Base-by-base conservation (phyloP, 257 asterid genomes). In the Anisodus acutangulus region DNA sequence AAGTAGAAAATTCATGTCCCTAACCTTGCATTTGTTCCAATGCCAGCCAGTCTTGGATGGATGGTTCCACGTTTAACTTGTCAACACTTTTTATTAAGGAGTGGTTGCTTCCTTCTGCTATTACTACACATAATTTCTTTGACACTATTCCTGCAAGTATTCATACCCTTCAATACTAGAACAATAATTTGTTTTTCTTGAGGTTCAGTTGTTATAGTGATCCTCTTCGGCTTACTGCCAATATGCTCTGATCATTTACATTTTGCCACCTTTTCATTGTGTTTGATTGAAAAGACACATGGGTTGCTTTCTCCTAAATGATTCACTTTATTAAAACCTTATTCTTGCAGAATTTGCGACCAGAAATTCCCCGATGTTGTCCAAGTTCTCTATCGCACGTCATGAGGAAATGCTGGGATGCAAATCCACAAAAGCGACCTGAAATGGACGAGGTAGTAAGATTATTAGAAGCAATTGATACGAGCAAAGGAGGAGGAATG, bases 401-500 rank as follows among this genome's bases (percentile, higher is more conserved):
- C 69, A 94, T 94, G 98, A 93, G 88, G 55, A 92, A 85, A 79
- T 94, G 97, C 55, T 94, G 98, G 98, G 97, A 93, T 26, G 91
- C 90, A 4, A 93, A 92, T 59, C 93, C 97, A 0, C 92, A 92
- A 12, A 93, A 92, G 71, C 87, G 98, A 57, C 98, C 97, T 0
- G 93, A 92, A 5, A 94, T 94, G 98, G 97, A 94, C 55, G 97
- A 92, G 82, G 98, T 94, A 1, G 97, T 92, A 82, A 89, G 85
- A 85, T 26, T 91, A 87, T 88, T 94, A 86, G 97, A 94, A 81
- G 97, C 94, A 5, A 84, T 94, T 31, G 97, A 94, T 84, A 94
- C 97, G 9, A 94, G 93, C 91, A 94, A 90, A 84, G 97, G 98
- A 60, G 98, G 98, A 62, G 97, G 97, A 8, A 94, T 94, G 98